Conservation (phyloP, 2,329 filamentous ascomycete species). For the Ophiostoma triangulosporum region DNA sequence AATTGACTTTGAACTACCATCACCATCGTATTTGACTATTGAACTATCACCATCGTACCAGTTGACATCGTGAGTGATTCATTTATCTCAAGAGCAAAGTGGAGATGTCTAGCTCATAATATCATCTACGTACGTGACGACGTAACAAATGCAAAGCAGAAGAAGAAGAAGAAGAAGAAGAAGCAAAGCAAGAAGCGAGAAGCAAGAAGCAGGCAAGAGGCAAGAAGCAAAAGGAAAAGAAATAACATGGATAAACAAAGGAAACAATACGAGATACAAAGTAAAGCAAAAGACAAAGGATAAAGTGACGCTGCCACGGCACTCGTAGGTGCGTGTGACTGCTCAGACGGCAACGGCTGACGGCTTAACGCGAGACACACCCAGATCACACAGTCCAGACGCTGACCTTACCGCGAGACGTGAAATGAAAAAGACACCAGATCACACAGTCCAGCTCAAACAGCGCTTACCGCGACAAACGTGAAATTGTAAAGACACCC, state of each 20-base stretch:
- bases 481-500: slow-evolving; percentile 79
- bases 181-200: neutral
- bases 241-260: neutral
- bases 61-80: neutral
- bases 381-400: too few relatives aligned
- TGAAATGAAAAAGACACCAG: too few relatives aligned
- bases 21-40: too few relatives aligned
- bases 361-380: too few relatives aligned
- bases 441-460: too few relatives aligned
- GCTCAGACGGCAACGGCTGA: too few relatives aligned
- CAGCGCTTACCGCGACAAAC: slow-evolving; percentile 30
- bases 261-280: neutral
- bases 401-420: too few relatives aligned
- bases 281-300: neutral
- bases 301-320: neutral
- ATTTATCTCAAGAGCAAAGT: slow-evolving; percentile 3
- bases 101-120: slow-evolving; percentile 6
- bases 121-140: neutral
- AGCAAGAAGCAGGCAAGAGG: neutral
- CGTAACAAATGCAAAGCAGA: neutral
- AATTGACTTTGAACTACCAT: too few relatives aligned
- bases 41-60: neutral
- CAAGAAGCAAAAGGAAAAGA: neutral
- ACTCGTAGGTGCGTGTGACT: neutral
- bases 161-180: neutral